Evolutionary conservation across 2,329 filamentous ascomycete genomes (phyloP).

Genomic region (Pseudogymnoascus sp.): DNA sequence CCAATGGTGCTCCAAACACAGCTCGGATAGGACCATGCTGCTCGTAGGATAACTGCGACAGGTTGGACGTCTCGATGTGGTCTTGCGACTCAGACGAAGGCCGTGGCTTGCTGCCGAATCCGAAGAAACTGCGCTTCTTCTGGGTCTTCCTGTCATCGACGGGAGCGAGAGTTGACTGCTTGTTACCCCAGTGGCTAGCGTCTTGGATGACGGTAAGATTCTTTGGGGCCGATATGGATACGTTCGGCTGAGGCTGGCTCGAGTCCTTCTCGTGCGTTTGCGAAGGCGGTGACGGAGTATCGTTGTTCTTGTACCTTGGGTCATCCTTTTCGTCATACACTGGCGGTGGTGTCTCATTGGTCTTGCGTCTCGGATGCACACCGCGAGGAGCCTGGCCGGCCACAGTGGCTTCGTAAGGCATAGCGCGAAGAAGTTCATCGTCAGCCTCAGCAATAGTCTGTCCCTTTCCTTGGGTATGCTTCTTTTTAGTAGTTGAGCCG

Average conservation of each 20-base stretch:
- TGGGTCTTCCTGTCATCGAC: slow-evolving; percentile 66
- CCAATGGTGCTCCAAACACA: slow-evolving; percentile 78
- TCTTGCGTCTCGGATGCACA: slow-evolving; percentile 24
- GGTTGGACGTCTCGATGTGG: slow-evolving; percentile 38
- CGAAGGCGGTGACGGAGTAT: slow-evolving; percentile 26
- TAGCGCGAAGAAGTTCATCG: slow-evolving; percentile 30
- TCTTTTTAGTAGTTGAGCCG: slow-evolving; percentile 37
- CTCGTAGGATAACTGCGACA: slow-evolving; percentile 35
- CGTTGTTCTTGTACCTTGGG: slow-evolving; percentile 27
- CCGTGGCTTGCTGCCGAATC: slow-evolving; percentile 56
- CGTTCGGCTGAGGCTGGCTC: slow-evolving; percentile 33
- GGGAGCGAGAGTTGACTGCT: slow-evolving; percentile 43
- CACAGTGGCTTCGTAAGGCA: slow-evolving; percentile 32
- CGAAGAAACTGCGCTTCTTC: slow-evolving; percentile 71
- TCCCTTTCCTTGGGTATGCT: slow-evolving; percentile 30
- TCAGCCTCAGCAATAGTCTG: slow-evolving; percentile 31
- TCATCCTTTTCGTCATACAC: slow-evolving; percentile 22
- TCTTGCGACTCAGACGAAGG: slow-evolving; percentile 53
- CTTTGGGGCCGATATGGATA: slow-evolving; percentile 73
- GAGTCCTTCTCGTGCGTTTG: slow-evolving; percentile 25
- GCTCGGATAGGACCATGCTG: slow-evolving; percentile 52
- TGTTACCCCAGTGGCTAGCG: slow-evolving; percentile 78
- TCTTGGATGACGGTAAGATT: slow-evolving; percentile 81
- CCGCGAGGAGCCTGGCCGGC: slow-evolving; percentile 29
- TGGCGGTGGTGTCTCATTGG: slow-evolving; percentile 16